Conservation (phyloP, 768 basidiomycete species). For the Mycena haematopus region DNA sequence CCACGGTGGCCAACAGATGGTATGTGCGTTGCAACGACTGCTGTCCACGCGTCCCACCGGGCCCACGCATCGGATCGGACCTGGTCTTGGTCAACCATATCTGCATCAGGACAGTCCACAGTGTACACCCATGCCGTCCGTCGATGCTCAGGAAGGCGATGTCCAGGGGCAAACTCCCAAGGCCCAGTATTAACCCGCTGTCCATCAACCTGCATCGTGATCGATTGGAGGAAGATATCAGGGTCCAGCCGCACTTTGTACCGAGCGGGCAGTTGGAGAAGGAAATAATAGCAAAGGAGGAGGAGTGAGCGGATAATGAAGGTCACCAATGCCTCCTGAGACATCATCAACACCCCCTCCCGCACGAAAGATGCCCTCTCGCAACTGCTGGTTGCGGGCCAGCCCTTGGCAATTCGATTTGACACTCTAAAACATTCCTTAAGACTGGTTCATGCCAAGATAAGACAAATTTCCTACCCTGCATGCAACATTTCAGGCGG, state of each 20-base stretch:
- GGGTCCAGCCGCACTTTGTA: conserved; percentile 1
- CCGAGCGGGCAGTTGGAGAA: conserved; percentile 4
- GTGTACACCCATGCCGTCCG: not conserved
- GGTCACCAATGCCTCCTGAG: not conserved
- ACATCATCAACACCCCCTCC: conserved; percentile 16
- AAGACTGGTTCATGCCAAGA: not conserved
- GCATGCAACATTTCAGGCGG: conserved; percentile 13
- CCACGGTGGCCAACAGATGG: not conserved
- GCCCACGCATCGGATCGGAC: not conserved
- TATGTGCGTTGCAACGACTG: not conserved
- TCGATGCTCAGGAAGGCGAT: not conserved
- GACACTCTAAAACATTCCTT: not conserved
- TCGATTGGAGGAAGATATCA: not conserved
- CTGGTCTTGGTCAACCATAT: not conserved
- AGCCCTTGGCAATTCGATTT: not conserved
- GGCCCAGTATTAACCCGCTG: not conserved
- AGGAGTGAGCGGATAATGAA: conserved; percentile 10
- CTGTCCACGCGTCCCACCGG: not conserved
- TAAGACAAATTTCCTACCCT: not conserved
- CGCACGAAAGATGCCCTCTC: not conserved
- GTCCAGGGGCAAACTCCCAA: conserved; percentile 15
- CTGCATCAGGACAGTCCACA: not conserved
- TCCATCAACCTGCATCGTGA: conserved; percentile 6
- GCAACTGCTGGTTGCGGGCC: not conserved
- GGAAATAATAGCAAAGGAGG: not conserved